Base-by-base conservation (phyloP, 805 yeast genomes). In the Sugiyamaella valdiviana region DNA sequence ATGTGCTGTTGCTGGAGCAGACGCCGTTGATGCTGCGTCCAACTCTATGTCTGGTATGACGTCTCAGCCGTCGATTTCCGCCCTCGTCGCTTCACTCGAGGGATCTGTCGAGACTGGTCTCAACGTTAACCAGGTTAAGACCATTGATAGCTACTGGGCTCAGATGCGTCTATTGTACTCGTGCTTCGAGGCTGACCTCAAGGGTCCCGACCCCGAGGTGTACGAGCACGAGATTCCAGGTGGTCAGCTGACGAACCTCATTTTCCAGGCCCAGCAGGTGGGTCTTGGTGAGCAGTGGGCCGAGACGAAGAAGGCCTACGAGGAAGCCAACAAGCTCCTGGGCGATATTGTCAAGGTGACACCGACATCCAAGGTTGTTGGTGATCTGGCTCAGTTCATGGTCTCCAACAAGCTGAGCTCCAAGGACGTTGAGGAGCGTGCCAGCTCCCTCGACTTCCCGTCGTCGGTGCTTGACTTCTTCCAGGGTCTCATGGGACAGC, bases 151-250 rank as follows among this genome's bases (percentile, higher is more conserved):
- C 53, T 93, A 93, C 78, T 93, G 99, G 99, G 95, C 95, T 44
- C 97, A 93, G 74, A 93, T 93, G 91, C 82, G 99, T 74, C 76
- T 93, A 66, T 74, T 93, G 57, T 93, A 93, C 76, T 86, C 96
- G 43, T 89, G 96, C 70, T 93, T 93, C 71, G 99, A 89, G 72
- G 97, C 99, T 48, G 97, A 93, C 65, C 79, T 93, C 69, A 93
- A 93, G 78, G 99, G 99, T 50, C 98, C 99, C 52, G 99, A 93
- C 72, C 98, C 99, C 61, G 99, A 93, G 71, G 99, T 93, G 50
- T 93, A 93, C 72, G 82, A 82, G 61, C 99, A 93, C 73, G 99
- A 93, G 77, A 93, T 93, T 59, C 99, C 99, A 51, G 99, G 99
- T 76, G 99, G 99, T 57, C 99, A 93, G 74, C 81, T 93, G 70